Conservation (phyloP, 495 filamentous ascomycete species). For the Penicillium mononematosum region DNA sequence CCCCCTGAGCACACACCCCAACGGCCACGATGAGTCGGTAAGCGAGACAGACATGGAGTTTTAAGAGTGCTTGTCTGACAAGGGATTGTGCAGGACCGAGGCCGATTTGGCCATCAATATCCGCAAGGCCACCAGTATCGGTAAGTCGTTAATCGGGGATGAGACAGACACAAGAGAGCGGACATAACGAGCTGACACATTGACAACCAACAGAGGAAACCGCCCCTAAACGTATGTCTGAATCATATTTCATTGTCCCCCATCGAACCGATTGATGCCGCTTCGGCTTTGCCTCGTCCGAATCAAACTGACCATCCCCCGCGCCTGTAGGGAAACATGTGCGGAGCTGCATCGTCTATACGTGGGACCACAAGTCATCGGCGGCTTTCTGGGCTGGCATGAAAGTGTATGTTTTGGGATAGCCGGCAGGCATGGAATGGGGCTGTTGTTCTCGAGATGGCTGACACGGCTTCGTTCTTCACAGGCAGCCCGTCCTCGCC, state of each 20-base stretch:
- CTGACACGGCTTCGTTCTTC: conserved; percentile 17
- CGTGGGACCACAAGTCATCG: conserved; percentile 98
- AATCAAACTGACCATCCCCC: conserved; percentile 12
- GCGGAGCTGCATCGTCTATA: conserved; percentile 95
- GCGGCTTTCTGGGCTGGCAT: conserved; percentile 95
- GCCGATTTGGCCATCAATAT: conserved; percentile 93
- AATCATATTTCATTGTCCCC: background rate
- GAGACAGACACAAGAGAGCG: conserved; percentile 9
- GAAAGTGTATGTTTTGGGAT: conserved; percentile 73
- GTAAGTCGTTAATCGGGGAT: conserved; percentile 40
- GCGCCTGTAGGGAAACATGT: conserved; percentile 81
- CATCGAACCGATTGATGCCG: conserved; percentile 17
- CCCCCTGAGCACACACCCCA: conserved; percentile 25
- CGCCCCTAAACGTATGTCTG: conserved; percentile 78
- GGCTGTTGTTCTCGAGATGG: background rate
- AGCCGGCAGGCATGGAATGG: background rate
- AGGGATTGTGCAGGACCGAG: conserved; percentile 64
- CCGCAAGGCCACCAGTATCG: conserved; percentile 89
- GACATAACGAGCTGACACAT: conserved; percentile 29
- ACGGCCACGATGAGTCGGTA: conserved; percentile 48
- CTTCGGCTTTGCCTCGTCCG: background rate
- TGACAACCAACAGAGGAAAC: conserved; percentile 67
- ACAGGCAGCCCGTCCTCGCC: conserved; percentile 88
- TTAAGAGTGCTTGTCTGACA: background rate
- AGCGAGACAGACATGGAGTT: conserved; percentile 14